phyloP scores from a whole-genome alignment of 1,139 yeast species.

The Magnusiomyces clavatus region DNA sequence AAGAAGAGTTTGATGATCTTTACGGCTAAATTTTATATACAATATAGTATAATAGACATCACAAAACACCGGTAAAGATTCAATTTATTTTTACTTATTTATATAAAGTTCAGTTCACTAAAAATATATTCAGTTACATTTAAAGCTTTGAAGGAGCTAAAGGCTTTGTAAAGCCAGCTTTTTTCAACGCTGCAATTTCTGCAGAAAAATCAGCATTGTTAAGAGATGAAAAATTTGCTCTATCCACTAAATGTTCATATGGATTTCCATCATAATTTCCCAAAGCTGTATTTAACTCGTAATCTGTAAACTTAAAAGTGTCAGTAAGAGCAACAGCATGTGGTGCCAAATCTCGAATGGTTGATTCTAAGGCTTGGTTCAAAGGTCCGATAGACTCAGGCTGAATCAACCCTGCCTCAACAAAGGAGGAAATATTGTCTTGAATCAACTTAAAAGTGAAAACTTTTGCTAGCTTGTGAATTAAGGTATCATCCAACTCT shows the following conservation, averaged over 20 bases:
- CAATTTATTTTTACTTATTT: too few relatives aligned
- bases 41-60: too few relatives aligned
- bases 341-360: conserved; percentile 28
- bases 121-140: too few relatives aligned
- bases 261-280: conserved; percentile 13
- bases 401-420: conserved; percentile 41
- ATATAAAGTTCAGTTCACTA: too few relatives aligned
- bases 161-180: neutral
- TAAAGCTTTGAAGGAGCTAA: too few relatives aligned
- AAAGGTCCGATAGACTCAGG: conserved; percentile 23
- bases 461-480: conserved; percentile 47
- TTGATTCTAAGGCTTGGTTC: conserved; percentile 37
- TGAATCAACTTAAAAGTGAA: neutral
- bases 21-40: conserved; percentile 22
- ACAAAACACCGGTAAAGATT: too few relatives aligned
- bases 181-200: neutral
- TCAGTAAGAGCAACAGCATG: conserved; percentile 9
- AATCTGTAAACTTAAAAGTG: conserved; percentile 11
- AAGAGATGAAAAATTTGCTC: neutral
- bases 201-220: neutral
- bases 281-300: conserved; percentile 8
- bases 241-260: neutral
- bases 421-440: conserved; percentile 13
- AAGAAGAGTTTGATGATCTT: conserved; percentile 54
- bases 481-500: conserved; percentile 40